Conservation (phyloP, 1,284 basidiomycete species). For the Neolentinus lepideus region DNA sequence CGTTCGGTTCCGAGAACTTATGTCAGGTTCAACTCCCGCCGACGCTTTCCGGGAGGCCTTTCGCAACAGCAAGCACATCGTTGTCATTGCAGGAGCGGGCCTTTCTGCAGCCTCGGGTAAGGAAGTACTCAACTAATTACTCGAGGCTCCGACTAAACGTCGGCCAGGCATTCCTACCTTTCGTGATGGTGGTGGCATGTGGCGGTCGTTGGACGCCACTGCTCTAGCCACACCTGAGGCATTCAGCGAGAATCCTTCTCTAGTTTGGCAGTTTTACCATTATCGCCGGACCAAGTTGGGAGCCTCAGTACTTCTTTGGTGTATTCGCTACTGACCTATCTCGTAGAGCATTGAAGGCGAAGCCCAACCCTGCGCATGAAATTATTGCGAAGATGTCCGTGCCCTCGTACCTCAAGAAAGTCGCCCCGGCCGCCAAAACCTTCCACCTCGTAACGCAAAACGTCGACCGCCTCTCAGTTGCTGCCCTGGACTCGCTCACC, state of each 20-base stretch:
- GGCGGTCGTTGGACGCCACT: conserved; percentile 50
- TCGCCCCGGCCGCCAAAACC: conserved; percentile 30
- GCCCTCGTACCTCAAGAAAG: conserved; percentile 25
- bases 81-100: conserved; percentile 54
- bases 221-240: conserved; percentile 51
- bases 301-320: not conserved
- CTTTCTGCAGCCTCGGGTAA: conserved; percentile 49
- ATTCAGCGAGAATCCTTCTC: conserved; percentile 43
- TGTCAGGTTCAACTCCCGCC: not conserved
- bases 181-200: conserved; percentile 51
- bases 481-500: conserved; percentile 21
- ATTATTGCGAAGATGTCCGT: conserved; percentile 42
- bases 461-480: conserved; percentile 49
- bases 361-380: conserved; percentile 51
- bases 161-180: conserved; percentile 57
- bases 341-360: conserved; percentile 35
- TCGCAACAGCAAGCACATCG: conserved; percentile 30
- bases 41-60: not conserved
- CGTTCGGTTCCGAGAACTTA: not conserved
- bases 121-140: conserved; percentile 6
- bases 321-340: not conserved
- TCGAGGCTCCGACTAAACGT: not conserved
- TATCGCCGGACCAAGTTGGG: conserved; percentile 42
- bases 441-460: conserved; percentile 63
- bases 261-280: conserved; percentile 64